phyloP scores from a whole-genome alignment of 306 rosid species.

The Canavalia gladiata region DNA sequence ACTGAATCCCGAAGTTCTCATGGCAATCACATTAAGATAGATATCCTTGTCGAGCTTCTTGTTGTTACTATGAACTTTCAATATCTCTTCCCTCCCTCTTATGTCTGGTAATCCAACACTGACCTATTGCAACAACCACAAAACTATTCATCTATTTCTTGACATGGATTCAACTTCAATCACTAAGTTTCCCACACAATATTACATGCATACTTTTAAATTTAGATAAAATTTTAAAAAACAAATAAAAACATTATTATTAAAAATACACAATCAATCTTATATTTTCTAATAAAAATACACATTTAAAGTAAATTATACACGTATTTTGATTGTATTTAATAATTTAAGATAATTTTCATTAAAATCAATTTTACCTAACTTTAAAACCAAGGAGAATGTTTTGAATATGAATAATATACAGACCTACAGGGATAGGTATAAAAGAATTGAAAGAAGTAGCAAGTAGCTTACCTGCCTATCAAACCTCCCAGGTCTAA shows the following conservation, averaged over 20 bases:
- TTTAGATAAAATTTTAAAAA: too few species aligned
- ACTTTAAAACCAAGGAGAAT: too few species aligned
- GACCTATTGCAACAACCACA: constrained; percentile 56
- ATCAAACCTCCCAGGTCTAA: constrained; percentile 82
- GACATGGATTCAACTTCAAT: not conserved
- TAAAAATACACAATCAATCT: too few species aligned
- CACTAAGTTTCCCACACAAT: not conserved
- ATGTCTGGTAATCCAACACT: constrained; percentile 74
- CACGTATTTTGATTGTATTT: too few species aligned
- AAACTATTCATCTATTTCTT: not conserved
- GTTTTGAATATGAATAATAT: too few species aligned
- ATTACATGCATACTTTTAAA: not conserved
- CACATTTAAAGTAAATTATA: too few species aligned
- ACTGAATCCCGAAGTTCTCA: constrained; percentile 79
- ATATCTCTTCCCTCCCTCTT: constrained; percentile 80
- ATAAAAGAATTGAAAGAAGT: not conserved
- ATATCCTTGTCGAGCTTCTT: constrained; percentile 76
- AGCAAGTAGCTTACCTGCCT: constrained; percentile 63
- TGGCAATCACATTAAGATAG: constrained; percentile 67
- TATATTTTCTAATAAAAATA: too few species aligned
- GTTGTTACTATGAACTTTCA: constrained; percentile 78
- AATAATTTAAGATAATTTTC: too few species aligned
- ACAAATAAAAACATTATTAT: too few species aligned
- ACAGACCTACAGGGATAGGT: not conserved
- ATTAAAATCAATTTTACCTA: too few species aligned